Conservation (phyloP, 768 basidiomycete genomes). For the Podaxis mareebaensis region DNA sequence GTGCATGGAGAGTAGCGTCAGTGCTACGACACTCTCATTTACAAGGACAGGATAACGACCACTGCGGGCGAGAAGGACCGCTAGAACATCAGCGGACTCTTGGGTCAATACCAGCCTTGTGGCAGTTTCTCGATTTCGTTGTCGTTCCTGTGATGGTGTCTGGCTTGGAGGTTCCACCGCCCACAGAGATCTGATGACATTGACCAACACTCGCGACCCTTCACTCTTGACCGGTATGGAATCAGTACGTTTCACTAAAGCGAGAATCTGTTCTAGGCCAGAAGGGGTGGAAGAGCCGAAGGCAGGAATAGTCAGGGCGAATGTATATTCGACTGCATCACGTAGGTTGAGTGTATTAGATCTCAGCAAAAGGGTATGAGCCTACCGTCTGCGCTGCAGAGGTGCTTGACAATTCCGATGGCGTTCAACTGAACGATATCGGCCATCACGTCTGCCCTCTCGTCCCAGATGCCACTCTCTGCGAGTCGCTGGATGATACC, state of each 20-base stretch:
- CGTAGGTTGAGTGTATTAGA: slow-evolving; percentile 2
- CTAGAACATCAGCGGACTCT: slow-evolving; percentile 62
- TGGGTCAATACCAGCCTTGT: slow-evolving; percentile 50
- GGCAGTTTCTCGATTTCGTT: slow-evolving; percentile 53
- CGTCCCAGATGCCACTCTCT: slow-evolving; percentile 67
- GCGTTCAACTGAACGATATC: slow-evolving; percentile 86
- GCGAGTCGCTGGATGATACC: slow-evolving; percentile 64
- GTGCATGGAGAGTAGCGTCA: slow-evolving; percentile 74
- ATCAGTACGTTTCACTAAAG: slow-evolving; percentile 76
- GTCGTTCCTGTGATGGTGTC: slow-evolving; percentile 34
- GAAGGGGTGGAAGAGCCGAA: slow-evolving; percentile 29
- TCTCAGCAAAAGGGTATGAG: not conserved
- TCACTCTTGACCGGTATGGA: slow-evolving; percentile 85
- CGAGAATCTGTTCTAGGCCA: slow-evolving; percentile 69
- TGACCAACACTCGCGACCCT: slow-evolving; percentile 85
- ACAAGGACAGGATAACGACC: slow-evolving; percentile 81
- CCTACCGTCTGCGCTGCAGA: slow-evolving; percentile 77
- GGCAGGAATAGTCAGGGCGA: slow-evolving; percentile 52
- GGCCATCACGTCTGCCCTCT: slow-evolving; percentile 74
- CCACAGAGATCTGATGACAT: slow-evolving; percentile 80
- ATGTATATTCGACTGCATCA: slow-evolving; percentile 43
- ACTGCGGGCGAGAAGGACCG: slow-evolving; percentile 73
- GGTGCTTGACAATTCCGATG: slow-evolving; percentile 86
- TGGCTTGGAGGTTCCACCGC: slow-evolving; percentile 15
- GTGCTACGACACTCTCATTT: slow-evolving; percentile 85